Evolutionary conservation across 2,329 filamentous ascomycete genomes (phyloP).

Genomic region (Alternaria arborescens): DNA sequence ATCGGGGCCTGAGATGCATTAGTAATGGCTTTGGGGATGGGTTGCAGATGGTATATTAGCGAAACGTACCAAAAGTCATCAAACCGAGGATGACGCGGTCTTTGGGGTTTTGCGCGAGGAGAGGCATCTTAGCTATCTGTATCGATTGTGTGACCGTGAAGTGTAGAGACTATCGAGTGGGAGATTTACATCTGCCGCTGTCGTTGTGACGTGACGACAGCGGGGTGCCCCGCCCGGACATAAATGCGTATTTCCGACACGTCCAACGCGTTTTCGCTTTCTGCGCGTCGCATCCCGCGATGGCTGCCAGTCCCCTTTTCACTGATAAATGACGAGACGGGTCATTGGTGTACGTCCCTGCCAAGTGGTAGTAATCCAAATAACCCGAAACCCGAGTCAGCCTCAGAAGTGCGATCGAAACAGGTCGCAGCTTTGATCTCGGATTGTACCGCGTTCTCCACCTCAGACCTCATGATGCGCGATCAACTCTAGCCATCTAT

Average conservation of each 20-base stretch:
- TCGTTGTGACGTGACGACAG: slow-evolving; percentile 21
- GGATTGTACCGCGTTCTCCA: slow-evolving; percentile 4
- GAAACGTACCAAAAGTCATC: slow-evolving; percentile 74
- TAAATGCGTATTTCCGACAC: neutral
- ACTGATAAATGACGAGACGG: neutral
- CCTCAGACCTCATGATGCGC: neutral
- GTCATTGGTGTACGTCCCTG: neutral
- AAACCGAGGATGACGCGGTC: slow-evolving; percentile 81
- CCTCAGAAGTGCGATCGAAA: neutral
- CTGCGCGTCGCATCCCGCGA: neutral
- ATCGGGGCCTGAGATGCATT: slow-evolving; percentile 57
- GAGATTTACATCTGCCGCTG: neutral
- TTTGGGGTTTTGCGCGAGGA: slow-evolving; percentile 56
- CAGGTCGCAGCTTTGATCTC: neutral
- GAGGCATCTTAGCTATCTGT: slow-evolving; percentile 30
- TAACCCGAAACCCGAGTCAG: neutral
- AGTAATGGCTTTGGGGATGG: slow-evolving; percentile 9
- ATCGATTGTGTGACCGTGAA: neutral
- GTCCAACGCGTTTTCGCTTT: neutral
- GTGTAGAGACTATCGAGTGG: neutral
- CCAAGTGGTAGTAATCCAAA: slow-evolving; percentile 3
- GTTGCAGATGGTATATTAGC: neutral
- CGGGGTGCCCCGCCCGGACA: slow-evolving; percentile 24
- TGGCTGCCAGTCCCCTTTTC: neutral
- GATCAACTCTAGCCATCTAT: neutral